Base-by-base conservation (phyloP, 352 stramenopile genomes). In the Pythium periplocum region DNA sequence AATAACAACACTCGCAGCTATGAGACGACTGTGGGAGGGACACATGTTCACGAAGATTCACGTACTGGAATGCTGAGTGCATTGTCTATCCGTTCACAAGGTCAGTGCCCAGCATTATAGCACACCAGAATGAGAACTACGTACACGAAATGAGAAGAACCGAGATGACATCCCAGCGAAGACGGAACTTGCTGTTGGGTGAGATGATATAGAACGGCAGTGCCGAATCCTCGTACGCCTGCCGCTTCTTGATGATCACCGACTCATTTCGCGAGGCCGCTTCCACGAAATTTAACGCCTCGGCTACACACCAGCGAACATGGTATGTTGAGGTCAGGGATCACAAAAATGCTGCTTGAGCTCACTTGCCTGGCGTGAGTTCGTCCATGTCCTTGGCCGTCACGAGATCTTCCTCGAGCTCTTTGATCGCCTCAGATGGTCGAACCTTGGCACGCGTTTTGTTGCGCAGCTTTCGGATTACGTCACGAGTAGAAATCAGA, bases 161-260 rank as follows among this genome's bases (percentile, higher is more conserved):
- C 0, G 78, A 87, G 11, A 87, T 37, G 26, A 93, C 50, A 46
- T 93, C 82, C 82, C 82, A 93, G 0, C 79, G 79, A 41, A 93
- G 46, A 4, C 79, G 75, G 43, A 93, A 89, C 53, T 86, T 86
- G 53, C 83, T 53, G 57, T 88, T 53, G 0, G 79, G 83, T n/a
- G 77, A 90, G 40, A 90, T 83, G 50, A 93, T 62, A 47, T 78
- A 90, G 59, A 68, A 79, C 1, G 79, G 83, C 9, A 98, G 78
- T 37, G 56, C 90, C 9, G 76, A 83, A 36, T 95, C 84, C 45
- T 95, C 81, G 51, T 94, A 84, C 26, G 85, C 79, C 45, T 90
- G 71, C 42, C 86, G 79, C 49, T 86, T 86, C 55, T 93, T 86
- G 57, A 94, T 96, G 48, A 96, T 92, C 48, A 94, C 86, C 48